Evolutionary conservation across 129 eudicot species (phyloP).

Genomic region (Artemisia argyi): DNA sequence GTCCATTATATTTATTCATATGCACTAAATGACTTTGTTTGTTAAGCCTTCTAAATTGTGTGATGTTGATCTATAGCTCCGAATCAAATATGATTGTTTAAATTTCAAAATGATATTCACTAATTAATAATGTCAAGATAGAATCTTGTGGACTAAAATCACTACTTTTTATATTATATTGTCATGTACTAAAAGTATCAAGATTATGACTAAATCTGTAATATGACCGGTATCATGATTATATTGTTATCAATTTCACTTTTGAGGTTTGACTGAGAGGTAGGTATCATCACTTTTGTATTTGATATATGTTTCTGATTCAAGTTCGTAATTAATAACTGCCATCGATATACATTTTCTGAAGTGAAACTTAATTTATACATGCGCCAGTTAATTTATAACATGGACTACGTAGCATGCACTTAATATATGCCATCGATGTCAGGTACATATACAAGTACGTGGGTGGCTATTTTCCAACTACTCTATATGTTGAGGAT

Average conservation of each 20-base stretch:
- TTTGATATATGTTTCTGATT: neutral
- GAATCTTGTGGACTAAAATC: too few species aligned
- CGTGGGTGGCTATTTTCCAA: constrained; percentile 81
- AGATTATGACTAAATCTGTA: too few species aligned
- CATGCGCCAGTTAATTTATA: neutral
- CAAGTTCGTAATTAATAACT: neutral
- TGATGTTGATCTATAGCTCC: too few species aligned
- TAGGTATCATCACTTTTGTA: neutral
- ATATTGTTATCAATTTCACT: too few species aligned
- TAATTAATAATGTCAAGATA: too few species aligned
- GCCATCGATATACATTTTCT: neutral
- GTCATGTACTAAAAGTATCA: too few species aligned
- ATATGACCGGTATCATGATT: too few species aligned
- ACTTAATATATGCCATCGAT: constrained; percentile 3
- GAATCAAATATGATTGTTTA: too few species aligned
- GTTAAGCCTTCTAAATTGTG: too few species aligned
- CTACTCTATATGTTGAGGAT: constrained; percentile 76
- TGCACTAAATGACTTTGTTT: neutral
- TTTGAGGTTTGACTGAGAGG: too few species aligned
- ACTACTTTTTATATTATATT: too few species aligned
- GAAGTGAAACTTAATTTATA: neutral
- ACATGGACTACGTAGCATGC: constrained; percentile 17
- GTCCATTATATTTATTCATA: neutral
- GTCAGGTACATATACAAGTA: constrained; percentile 86
- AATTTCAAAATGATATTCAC: too few species aligned